A percentile compares a stretch with the other conserved stretches of the same genome.
Conservation (phyloP, 2,329 filamentous ascomycete genomes). For the Didymellaceae sp. region DNA sequence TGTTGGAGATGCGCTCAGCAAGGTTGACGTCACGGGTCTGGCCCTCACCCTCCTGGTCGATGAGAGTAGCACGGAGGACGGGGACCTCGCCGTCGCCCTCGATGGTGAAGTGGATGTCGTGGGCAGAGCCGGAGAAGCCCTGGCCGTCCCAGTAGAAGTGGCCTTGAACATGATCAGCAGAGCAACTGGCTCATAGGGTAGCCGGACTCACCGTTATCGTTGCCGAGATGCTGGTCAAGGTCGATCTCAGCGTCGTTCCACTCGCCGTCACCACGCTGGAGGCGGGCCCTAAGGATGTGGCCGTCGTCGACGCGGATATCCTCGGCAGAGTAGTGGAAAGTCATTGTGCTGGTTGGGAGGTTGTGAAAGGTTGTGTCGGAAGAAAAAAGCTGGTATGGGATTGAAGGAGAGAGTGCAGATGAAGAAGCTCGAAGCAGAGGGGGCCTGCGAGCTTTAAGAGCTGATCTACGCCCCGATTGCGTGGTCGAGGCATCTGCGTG, state of each 20-base stretch:
- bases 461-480: conserved; percentile 11
- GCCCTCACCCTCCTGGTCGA: conserved; percentile 52
- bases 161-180: conserved; percentile 37
- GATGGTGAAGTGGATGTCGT: conserved; percentile 56
- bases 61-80: conserved; percentile 60
- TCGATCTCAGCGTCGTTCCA: conserved; percentile 55
- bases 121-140: conserved; percentile 57
- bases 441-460: conserved; percentile 11
- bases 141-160: conserved; percentile 55
- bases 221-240: conserved; percentile 60
- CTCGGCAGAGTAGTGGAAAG: conserved; percentile 58
- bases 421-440: conserved; percentile 7
- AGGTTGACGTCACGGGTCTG: conserved; percentile 61
- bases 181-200: not conserved
- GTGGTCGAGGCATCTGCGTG: conserved; percentile 7
- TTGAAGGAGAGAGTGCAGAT: conserved; percentile 2
- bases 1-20: conserved; percentile 61
- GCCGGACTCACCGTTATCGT: conserved; percentile 54
- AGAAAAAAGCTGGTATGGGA: not conserved
- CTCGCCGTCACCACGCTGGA: conserved; percentile 53
- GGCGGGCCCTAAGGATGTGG: conserved; percentile 56
- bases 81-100: conserved; percentile 60
- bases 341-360: conserved; percentile 24
- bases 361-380: not conserved
- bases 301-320: conserved; percentile 59